A percentile compares a stretch with the other conserved stretches of the same genome.
Evolutionary conservation across 805 yeast genomes (phyloP).

Genomic region (Candida easanensis): DNA sequence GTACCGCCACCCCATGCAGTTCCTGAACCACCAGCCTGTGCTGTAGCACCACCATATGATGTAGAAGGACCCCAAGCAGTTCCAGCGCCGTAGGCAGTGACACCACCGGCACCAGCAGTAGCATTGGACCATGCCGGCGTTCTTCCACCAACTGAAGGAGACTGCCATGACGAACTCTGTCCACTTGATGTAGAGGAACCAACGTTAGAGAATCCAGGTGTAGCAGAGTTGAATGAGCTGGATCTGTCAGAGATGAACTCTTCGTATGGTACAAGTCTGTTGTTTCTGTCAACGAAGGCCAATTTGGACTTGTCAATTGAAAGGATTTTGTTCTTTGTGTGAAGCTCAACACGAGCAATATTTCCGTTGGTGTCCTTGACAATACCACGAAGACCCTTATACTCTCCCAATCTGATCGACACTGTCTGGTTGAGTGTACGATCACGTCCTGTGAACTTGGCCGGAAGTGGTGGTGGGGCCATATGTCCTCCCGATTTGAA

Average conservation of each 20-base stretch:
- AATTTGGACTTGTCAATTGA: constrained; percentile 79
- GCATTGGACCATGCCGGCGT: constrained; percentile 45
- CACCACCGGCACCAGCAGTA: constrained; percentile 41
- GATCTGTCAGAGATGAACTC: constrained; percentile 61
- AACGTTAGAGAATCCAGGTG: constrained; percentile 16
- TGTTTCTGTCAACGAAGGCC: constrained; percentile 66
- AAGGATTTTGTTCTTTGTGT: constrained; percentile 84
- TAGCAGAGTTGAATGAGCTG: constrained; percentile 12
- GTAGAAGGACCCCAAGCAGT: constrained; percentile 45
- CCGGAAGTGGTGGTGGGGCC: constrained; percentile 61
- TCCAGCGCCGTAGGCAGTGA: constrained; percentile 42
- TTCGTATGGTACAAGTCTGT: constrained; percentile 72
- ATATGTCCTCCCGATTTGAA: constrained; percentile 43
- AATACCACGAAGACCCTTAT: constrained; percentile 92
- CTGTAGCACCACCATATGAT: constrained; percentile 37
- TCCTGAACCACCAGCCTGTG: constrained; percentile 34
- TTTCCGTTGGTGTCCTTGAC: constrained; percentile 92
- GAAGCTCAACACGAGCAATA: constrained; percentile 88
- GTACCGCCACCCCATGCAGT: constrained; percentile 18
- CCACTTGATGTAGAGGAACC: constrained; percentile 23
- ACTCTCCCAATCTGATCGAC: constrained; percentile 83
- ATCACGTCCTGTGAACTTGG: constrained; percentile 72
- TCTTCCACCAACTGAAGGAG: constrained; percentile 31
- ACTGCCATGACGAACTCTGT: constrained; percentile 18
- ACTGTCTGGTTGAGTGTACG: constrained; percentile 80